These are phyloP conservation scores for Cercospora zeae-maydis DNA, from an alignment of 2,329 filamentous ascomycete species.

Conservation along the genomic window DNA sequence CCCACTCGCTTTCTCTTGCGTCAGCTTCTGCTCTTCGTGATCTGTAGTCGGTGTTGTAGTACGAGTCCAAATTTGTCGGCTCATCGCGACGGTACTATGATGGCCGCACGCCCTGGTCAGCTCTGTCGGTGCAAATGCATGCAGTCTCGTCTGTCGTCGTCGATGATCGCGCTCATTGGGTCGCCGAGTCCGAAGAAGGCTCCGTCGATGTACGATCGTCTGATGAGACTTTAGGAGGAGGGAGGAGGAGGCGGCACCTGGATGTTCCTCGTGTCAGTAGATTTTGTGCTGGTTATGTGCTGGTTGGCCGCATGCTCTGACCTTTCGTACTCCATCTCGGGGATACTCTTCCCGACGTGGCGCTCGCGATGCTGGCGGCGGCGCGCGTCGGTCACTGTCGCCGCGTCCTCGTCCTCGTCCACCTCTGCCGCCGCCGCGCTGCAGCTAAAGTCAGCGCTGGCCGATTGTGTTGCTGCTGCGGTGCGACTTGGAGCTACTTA, in stretches of 20 bases:
- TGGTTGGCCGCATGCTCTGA: conserved; percentile 37
- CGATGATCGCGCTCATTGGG: conserved; percentile 24
- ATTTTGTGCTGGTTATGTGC: conserved; percentile 60
- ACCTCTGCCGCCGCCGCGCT: conserved; percentile 28
- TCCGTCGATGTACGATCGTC: conserved; percentile 20
- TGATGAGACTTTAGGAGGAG: conserved; percentile 36
- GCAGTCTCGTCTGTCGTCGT: conserved; percentile 2
- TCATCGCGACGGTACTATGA: conserved; percentile 34
- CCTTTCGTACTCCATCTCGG: conserved; percentile 89
- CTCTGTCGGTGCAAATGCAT: conserved; percentile 26
- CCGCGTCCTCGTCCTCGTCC: conserved; percentile 27
- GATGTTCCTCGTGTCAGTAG: conserved; percentile 8
- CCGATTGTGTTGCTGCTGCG: not conserved
- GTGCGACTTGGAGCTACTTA: conserved; percentile 8
- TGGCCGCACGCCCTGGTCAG: conserved; percentile 38
- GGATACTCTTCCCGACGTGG: conserved; percentile 56
- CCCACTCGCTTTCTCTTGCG: conserved; percentile 68
- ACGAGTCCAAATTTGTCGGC: conserved; percentile 63
- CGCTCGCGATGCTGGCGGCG: conserved; percentile 64
- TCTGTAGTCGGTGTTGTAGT: conserved; percentile 31
- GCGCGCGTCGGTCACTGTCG: conserved; percentile 25
- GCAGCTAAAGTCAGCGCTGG: conserved; percentile 5
- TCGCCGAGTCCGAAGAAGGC: conserved; percentile 23
- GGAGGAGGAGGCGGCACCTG: conserved; percentile 43
- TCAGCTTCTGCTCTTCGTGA: conserved; percentile 22